phyloP scores from a whole-genome alignment of 208 protist species.

The Naegleria gruberi region DNA sequence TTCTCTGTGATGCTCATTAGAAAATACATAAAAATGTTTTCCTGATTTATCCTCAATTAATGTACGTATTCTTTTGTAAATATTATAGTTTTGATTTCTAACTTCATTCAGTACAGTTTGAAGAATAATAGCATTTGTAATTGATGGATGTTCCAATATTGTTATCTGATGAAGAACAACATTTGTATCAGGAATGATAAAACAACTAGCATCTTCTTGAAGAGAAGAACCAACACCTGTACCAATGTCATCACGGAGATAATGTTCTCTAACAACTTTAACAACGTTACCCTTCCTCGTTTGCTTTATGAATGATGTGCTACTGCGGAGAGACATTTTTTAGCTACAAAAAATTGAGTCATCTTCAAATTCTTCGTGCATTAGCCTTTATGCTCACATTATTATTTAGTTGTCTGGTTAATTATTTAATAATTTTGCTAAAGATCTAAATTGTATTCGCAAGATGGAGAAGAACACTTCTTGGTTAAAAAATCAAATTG shows the following conservation, averaged over 20 bases:
- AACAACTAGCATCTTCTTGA: neutral
- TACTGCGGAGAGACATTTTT: neutral
- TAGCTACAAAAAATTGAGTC: too few species aligned
- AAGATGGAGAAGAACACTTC: too few species aligned
- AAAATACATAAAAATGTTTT: slow-evolving; percentile 68
- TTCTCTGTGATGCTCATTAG: slow-evolving; percentile 76
- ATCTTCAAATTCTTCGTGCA: too few species aligned
- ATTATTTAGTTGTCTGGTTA: too few species aligned
- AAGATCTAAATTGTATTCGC: too few species aligned
- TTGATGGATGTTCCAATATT: slow-evolving; percentile 57
- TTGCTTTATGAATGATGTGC: neutral
- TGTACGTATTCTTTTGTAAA: slow-evolving; percentile 69
- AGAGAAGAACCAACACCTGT: neutral
- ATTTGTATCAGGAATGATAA: slow-evolving; percentile 75
- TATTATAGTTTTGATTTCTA: slow-evolving; percentile 68
- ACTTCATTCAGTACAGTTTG: slow-evolving; percentile 75
- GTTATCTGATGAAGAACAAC: slow-evolving; percentile 84
- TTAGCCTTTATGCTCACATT: too few species aligned
- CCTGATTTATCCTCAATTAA: slow-evolving; percentile 60
- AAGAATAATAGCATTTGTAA: slow-evolving; percentile 72
- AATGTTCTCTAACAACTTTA: slow-evolving; percentile 24
- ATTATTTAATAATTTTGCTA: too few species aligned
- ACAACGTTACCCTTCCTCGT: slow-evolving; percentile 13
- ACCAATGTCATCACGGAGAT: slow-evolving; percentile 20
- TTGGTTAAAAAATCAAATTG: too few species aligned